phyloP scores from a whole-genome alignment of 768 basidiomycete species.

The Lentinus tigrinus region DNA sequence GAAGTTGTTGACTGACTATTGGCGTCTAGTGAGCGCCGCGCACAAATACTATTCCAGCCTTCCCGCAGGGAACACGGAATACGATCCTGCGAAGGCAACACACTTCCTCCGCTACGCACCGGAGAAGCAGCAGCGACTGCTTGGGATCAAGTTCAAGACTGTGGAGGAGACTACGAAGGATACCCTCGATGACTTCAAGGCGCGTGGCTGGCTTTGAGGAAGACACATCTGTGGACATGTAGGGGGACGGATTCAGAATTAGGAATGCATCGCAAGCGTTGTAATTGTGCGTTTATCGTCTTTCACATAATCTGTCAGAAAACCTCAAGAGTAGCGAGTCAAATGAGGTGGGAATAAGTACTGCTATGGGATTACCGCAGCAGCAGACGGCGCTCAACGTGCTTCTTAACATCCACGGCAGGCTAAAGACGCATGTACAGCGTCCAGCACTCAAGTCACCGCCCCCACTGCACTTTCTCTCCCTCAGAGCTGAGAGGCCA shows the following conservation, averaged over 20 bases:
- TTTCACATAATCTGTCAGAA: too few relatives aligned
- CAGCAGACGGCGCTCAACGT: too few relatives aligned
- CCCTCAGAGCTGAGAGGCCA: too few relatives aligned
- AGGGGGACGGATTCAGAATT: neutral
- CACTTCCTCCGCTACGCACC: neutral
- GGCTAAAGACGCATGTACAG: too few relatives aligned
- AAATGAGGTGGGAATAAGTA: too few relatives aligned
- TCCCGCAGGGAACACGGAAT: constrained; percentile 11
- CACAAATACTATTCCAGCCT: constrained; percentile 10
- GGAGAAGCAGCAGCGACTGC: constrained; percentile 8
- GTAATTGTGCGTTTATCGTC: too few relatives aligned
- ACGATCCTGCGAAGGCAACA: neutral
- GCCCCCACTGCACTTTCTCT: too few relatives aligned
- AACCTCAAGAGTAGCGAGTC: too few relatives aligned
- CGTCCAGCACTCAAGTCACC: too few relatives aligned
- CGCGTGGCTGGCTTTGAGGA: constrained; percentile 18
- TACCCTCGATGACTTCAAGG: constrained; percentile 22
- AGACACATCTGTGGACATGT: neutral
- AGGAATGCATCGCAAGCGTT: neutral
- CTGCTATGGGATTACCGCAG: too few relatives aligned
- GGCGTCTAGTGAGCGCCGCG: constrained; percentile 13
- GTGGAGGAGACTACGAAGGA: constrained; percentile 22
- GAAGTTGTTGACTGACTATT: neutral
- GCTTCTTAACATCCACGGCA: too few relatives aligned
- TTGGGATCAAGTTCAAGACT: constrained; percentile 20